Base-by-base conservation (phyloP, 164 flowering plant species). In the Liriodendron chinense region DNA sequence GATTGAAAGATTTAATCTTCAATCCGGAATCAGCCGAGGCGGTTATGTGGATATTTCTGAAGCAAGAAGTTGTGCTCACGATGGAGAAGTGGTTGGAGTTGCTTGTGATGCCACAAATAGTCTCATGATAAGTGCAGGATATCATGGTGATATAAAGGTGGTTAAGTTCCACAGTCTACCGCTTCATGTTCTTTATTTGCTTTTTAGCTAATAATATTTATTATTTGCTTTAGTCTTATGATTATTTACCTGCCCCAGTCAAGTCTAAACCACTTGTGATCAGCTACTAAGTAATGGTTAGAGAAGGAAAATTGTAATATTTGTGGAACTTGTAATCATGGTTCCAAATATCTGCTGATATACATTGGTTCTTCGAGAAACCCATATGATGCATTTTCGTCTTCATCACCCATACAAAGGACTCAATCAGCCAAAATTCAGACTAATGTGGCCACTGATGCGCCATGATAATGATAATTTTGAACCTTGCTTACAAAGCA, bases 1-100 rank as follows among this genome's bases (percentile, higher is more conserved):
- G 98, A 86, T 96, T 78, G 99, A 96, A 80, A 81, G 94, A 59
- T 96, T 94, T 77, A 96, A 96, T 80, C 94, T 96, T 71, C 99
- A 96, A 77, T 96, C 99, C 75, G 99, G 99, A 70, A 77, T 90
- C 23, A 93, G 98, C 75, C 88, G 99, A 80, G 99, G 99, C 68
- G 84, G 87, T 81, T 96, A 90, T 70, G 13, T 88, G 1, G 99
- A 96, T 83, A 78, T 49, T 34, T 83, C 84, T 53, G 94, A 82
- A 72, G 59, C 71, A 76, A 78, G 80, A 74, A 83, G 78, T 61
- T 87, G 81, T 74, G 98, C 97, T 50, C 98, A 96, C 81, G 80
- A 80, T 74, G 91, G 92, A 14, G 94, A 89, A 85, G 97, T 96
- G 43, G 88, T 92, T 84, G 96, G 98, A 43, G 83, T 96, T 80